These are phyloP conservation scores for Paragyromitra xinjiangensis DNA, from an alignment of 495 filamentous ascomycete genomes.

Conservation along the genomic window DNA sequence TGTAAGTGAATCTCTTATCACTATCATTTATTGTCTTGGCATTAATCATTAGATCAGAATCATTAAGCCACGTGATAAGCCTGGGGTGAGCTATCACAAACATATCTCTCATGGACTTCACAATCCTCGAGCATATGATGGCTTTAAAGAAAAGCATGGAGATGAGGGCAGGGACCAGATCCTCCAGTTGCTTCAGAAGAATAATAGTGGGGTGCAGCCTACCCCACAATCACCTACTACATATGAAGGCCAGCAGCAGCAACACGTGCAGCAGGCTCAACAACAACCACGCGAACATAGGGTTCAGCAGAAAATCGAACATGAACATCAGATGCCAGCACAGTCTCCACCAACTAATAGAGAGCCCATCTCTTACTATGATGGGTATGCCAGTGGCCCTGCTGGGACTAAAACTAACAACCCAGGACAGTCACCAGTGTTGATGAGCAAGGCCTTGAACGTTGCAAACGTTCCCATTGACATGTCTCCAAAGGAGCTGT, in stretches of 20 bases:
- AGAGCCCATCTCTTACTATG: conserved; percentile 27
- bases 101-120: conserved; percentile 37
- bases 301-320: conserved; percentile 6
- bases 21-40: neutral
- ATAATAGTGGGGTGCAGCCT: neutral
- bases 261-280: conserved; percentile 29
- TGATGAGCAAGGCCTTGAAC: conserved; percentile 54
- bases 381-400: conserved; percentile 9
- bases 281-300: conserved; percentile 10
- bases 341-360: conserved; percentile 1
- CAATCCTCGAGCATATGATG: conserved; percentile 23
- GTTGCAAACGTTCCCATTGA: conserved; percentile 56
- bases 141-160: conserved; percentile 5
- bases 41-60: conserved; percentile 35
- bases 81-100: conserved; percentile 43
- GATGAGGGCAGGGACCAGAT: conserved; percentile 39
- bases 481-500: conserved; percentile 57
- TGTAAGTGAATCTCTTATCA: conserved; percentile 40
- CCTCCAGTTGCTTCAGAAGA: conserved; percentile 42
- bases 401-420: conserved; percentile 14
- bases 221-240: neutral
- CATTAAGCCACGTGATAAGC: conserved; percentile 56
- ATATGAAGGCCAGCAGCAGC: conserved; percentile 31
- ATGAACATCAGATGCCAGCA: conserved; percentile 7
- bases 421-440: conserved; percentile 34